Conservation (phyloP, 2,329 filamentous ascomycete genomes). For the Anthostomella pinea region DNA sequence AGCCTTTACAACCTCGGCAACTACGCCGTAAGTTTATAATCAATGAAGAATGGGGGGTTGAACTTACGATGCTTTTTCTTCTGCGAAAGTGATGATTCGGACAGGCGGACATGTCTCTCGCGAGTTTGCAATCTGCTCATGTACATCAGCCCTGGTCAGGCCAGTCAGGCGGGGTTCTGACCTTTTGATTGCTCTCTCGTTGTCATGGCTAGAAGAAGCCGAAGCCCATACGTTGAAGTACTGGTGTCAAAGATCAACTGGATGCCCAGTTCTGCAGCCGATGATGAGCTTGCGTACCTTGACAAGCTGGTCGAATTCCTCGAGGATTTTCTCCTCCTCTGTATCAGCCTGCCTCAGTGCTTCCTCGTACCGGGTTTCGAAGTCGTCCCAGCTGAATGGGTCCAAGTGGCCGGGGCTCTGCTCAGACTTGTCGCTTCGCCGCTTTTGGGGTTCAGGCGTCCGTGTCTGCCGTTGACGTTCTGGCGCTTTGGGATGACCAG, state of each 20-base stretch:
- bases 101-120: conserved; percentile 69
- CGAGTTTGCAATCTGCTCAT: conserved; percentile 69
- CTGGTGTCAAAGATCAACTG: conserved; percentile 39
- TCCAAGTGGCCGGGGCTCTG: conserved; percentile 50
- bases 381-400: conserved; percentile 73
- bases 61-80: conserved; percentile 78
- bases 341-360: conserved; percentile 61
- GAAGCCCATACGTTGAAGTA: conserved; percentile 79
- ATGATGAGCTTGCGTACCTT: conserved; percentile 45
- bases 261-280: conserved; percentile 1
- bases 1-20: conserved; percentile 57
- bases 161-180: conserved; percentile 32
- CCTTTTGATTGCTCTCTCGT: conserved; percentile 75
- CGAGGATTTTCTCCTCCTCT: conserved; percentile 62
- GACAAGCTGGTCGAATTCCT: conserved; percentile 66
- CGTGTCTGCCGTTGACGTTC: conserved; percentile 25
- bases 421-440: conserved; percentile 32
- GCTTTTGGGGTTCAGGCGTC: conserved; percentile 38
- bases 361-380: conserved; percentile 66
- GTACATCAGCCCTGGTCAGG: conserved; percentile 15
- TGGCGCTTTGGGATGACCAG: conserved; percentile 10
- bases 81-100: conserved; percentile 67
- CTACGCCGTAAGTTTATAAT: conserved; percentile 31
- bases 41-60: conserved; percentile 14
- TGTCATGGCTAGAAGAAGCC: conserved; percentile 68